Base-by-base conservation (phyloP, 1,284 basidiomycete species). In the Veloporphyrellus conicus region DNA sequence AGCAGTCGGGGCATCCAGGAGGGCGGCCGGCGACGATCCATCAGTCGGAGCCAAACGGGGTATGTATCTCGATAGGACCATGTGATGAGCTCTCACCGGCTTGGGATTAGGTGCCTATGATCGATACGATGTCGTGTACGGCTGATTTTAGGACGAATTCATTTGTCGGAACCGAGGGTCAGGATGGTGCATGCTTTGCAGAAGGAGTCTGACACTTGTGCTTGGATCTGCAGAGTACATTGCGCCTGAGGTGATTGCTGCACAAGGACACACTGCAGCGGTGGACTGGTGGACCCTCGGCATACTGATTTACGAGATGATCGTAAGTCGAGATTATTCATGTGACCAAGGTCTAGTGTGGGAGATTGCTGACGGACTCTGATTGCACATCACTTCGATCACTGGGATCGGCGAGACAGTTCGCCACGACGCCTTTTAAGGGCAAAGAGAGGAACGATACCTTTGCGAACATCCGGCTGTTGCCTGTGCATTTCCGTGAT, bases 261-360 rank as follows among this genome's bases (percentile, higher is more conserved):
- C 93, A 38, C 84, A 91, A 66, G 96, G 96, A 14, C 96, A 99
- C 71, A 97, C 95, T 31, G 93, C 91, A 52, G 93, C 96, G 8
- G 96, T 99, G 44, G 96, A 99, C 71, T 99, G 95, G 95, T 98
- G 93, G 96, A 99, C 95, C 28, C 75, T 97, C 43, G 96, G 96
- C 33, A 99, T 99, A 61, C 79, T 99, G 61, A 93, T 99, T 61
- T 97, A 95, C 73, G 96, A 99, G 75, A 99, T 99, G 96, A 96
- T 99, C 71, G 92, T 94, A 75, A 77, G 91, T 87, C 51, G 54
- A 63, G 55, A 54, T 55, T 53, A 55, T 56, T 58, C 51, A 57
- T 47, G 28, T 43, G 57, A 48, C 47, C 35, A 28, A 49, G 38
- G 49, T 42, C 31, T 37, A 39, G 27, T 54, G 56, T 60, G 59